phyloP scores from a whole-genome alignment of 2,329 filamentous ascomycete species.

The Alternaria hordeiaustralica region DNA sequence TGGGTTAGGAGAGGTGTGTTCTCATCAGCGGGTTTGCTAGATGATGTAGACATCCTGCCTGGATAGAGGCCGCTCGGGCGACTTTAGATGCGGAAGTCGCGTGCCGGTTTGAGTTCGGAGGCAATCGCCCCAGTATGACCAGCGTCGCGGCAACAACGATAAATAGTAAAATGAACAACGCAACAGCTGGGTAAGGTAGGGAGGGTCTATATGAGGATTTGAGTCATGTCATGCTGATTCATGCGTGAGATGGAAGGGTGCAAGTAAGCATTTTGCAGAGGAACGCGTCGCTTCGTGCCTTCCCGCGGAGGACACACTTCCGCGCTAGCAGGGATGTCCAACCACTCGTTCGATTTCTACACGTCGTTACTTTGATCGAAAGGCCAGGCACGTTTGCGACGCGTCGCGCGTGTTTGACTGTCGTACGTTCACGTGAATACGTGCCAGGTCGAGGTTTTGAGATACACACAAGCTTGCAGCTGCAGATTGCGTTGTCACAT shows the following conservation, averaged over 20 bases:
- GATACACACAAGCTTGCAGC: background rate
- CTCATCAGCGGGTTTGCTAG: slow-evolving; percentile 26
- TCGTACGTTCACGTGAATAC: background rate
- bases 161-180: background rate
- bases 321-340: slow-evolving; percentile 9
- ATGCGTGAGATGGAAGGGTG: background rate
- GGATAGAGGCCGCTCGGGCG: background rate
- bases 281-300: slow-evolving; percentile 7
- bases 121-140: background rate
- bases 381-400: background rate
- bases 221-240: background rate
- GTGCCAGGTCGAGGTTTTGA: background rate
- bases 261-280: slow-evolving; percentile 1
- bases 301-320: background rate
- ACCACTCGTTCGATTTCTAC: background rate
- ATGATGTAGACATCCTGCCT: slow-evolving; percentile 1
- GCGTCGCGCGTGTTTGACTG: background rate
- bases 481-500: background rate
- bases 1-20: slow-evolving; percentile 37
- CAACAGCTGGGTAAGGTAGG: too few species aligned
- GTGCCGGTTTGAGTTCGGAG: background rate
- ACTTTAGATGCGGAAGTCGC: background rate
- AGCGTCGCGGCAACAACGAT: background rate
- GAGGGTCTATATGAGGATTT: background rate
- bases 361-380: background rate